A percentile compares a stretch with the other conserved stretches of the same genome.
Conservation (phyloP, 352 stramenopile genomes). For the Thalassiosira livingstoniorum region DNA sequence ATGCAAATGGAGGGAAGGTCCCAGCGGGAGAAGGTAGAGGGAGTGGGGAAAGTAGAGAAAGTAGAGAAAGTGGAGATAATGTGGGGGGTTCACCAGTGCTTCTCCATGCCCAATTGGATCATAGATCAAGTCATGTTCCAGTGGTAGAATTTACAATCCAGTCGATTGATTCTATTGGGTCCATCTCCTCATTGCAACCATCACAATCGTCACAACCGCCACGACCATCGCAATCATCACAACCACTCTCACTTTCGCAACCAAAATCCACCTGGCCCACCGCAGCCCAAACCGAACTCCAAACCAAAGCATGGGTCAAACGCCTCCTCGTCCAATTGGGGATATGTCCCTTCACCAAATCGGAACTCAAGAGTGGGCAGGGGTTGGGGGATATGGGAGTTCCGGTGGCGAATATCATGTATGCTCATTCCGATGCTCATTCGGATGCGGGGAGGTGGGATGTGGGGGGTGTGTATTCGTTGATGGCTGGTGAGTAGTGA, state of each 20-base stretch:
- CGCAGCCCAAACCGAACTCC: constrained; percentile 55
- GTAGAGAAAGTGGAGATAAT: neutral
- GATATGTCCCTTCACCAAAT: constrained; percentile 82
- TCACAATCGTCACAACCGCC: constrained; percentile 5
- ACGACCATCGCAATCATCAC: too few relatives aligned
- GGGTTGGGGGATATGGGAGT: constrained; percentile 71
- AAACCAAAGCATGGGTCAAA: constrained; percentile 77
- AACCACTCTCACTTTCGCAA: neutral
- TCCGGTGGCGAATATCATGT: constrained; percentile 73
- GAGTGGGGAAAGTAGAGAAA: neutral
- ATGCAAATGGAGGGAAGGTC: neutral
- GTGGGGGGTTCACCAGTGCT: neutral
- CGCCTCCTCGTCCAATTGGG: constrained; percentile 71
- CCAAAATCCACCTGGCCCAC: constrained; percentile 11
- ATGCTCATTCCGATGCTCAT: constrained; percentile 46
- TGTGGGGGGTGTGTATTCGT: constrained; percentile 30
- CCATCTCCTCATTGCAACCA: too few relatives aligned
- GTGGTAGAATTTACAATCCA: constrained; percentile 46
- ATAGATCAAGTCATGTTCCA: constrained; percentile 18
- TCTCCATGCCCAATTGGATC: constrained; percentile 45
- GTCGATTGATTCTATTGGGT: too few relatives aligned
- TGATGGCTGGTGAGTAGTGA: constrained; percentile 50
- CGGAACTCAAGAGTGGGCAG: constrained; percentile 67
- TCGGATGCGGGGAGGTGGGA: constrained; percentile 12
- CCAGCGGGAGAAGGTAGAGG: neutral